Evolutionary conservation across 2,329 filamentous ascomycete species (phyloP).

Genomic region (Colletotrichum trifolii): DNA sequence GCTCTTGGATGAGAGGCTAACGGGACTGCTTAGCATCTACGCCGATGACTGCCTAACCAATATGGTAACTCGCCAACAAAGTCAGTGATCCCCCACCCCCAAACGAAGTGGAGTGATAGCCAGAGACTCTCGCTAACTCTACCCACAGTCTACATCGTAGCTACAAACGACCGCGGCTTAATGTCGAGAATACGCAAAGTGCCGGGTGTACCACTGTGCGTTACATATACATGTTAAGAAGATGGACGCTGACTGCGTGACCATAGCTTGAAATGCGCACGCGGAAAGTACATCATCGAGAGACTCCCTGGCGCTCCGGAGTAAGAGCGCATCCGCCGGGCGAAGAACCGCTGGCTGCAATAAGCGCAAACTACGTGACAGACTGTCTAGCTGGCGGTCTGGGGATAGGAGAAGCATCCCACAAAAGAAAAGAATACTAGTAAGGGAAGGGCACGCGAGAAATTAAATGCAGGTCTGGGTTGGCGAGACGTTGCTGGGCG

Average conservation of each 20-base stretch:
- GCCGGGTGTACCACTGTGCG: slow-evolving; percentile 18
- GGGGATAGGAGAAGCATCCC: too few relatives aligned
- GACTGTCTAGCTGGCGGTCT: too few relatives aligned
- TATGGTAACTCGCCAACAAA: slow-evolving; percentile 67
- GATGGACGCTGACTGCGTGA: slow-evolving; percentile 54
- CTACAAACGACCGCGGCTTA: slow-evolving; percentile 81
- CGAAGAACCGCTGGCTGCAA: too few relatives aligned
- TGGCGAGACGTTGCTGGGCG: too few relatives aligned
- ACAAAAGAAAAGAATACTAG: too few relatives aligned
- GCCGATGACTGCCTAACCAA: slow-evolving; percentile 88
- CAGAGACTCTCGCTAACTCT: too few relatives aligned
- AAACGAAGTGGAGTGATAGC: too few relatives aligned
- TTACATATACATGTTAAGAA: not conserved
- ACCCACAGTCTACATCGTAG: slow-evolving; percentile 74
- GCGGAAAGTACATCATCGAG: slow-evolving; percentile 95
- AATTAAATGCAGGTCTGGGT: too few relatives aligned
- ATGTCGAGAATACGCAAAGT: slow-evolving; percentile 84
- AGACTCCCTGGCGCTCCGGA: slow-evolving; percentile 86
- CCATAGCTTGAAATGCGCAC: slow-evolving; percentile 82
- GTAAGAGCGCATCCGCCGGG: slow-evolving; percentile 39
- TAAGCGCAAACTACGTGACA: too few relatives aligned
- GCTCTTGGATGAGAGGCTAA: not conserved
- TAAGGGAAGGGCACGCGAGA: too few relatives aligned
- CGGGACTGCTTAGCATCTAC: slow-evolving; percentile 57
- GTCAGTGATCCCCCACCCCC: too few relatives aligned